Evolutionary conservation across 1,284 basidiomycete species (phyloP), one percentile per base, ranked within the genome.

Genomic region (Sporisorium scitamineum): DNA sequence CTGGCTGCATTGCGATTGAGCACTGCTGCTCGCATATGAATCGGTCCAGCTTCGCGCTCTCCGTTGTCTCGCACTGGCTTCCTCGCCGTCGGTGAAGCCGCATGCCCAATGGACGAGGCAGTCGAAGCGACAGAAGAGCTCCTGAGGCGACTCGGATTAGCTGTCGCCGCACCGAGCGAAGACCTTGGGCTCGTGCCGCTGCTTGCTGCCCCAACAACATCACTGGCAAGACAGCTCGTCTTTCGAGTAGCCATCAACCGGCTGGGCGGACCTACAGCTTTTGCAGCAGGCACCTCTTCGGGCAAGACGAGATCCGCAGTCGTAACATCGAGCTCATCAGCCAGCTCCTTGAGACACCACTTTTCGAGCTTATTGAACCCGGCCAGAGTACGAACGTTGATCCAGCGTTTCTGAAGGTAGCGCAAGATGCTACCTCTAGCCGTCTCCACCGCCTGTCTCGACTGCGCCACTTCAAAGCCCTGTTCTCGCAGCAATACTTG

Each of bases 271-370:
- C 32, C 18, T 2, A 32, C 42, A 22, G 41, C 16, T 27, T 55
- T 57, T 5, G 22, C 29, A 39, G 45, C n/a, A 9, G 57, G 54
- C 8, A 55, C 55, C 16, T 63, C 64, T 5, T 79, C 66, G 1
- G 71, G 52, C n/a, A 76, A 42, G 8, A 82, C 13, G 9, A 83
- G 69, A 60, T 83, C 81, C 3, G 57, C 39, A 0, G 65, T 61
- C 9, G 66, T 32, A 2, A 83, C 68, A 13, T 82, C 81, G 1
- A 83, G 53, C 62, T 82, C 80, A 27, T 79, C 76, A 6, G 76
- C 71, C 73, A 94, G 93, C 90, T 97, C 95, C 82, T 94, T 92
- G 61, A 95, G 85, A 0, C 92, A 90, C 94, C 94, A 96, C 7
- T 89, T 89, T 54, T 96, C 93, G 22, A 97, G 87, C 5, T 86